Percentiles rank a stretch among this genome's conserved stretches.
Conservation (phyloP, 2,329 filamentous ascomycete species). For the Phoma herbarum region DNA sequence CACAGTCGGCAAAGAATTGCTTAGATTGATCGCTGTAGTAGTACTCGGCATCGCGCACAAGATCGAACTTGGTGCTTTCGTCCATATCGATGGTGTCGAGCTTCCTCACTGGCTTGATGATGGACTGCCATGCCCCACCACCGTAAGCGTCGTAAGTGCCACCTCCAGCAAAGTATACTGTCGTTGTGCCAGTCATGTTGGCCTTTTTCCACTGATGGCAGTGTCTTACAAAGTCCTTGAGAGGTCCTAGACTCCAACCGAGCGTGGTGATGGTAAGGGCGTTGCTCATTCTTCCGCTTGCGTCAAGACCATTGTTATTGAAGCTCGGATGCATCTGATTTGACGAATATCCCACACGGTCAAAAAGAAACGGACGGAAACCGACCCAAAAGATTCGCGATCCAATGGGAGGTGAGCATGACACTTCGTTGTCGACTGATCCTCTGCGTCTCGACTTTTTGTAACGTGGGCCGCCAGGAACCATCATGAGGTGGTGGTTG, state of each 20-base stretch:
- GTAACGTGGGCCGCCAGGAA: not conserved
- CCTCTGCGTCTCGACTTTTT: slow-evolving; percentile 4
- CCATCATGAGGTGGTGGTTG: not conserved
- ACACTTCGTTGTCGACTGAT: slow-evolving; percentile 4
- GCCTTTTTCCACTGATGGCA: slow-evolving; percentile 37
- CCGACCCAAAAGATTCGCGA: slow-evolving; percentile 42
- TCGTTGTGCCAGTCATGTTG: slow-evolving; percentile 35
- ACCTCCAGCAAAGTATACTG: slow-evolving; percentile 38
- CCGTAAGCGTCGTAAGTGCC: slow-evolving; percentile 12
- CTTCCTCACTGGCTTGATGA: slow-evolving; percentile 38
- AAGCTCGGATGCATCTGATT: not conserved
- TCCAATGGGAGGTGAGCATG: slow-evolving; percentile 19
- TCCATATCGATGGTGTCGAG: slow-evolving; percentile 47
- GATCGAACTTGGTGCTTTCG: slow-evolving; percentile 35
- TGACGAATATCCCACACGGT: slow-evolving; percentile 23
- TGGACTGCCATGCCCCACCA: slow-evolving; percentile 32
- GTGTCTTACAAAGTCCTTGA: slow-evolving; percentile 33
- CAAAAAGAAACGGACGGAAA: slow-evolving; percentile 40
- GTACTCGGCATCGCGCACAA: slow-evolving; percentile 48
- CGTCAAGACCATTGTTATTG: slow-evolving; percentile 7
- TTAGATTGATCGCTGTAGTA: slow-evolving; percentile 48
- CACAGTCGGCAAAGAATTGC: slow-evolving; percentile 48
- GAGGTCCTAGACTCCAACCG: slow-evolving; percentile 40
- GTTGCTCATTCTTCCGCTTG: slow-evolving; percentile 27
- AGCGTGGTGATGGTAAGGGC: slow-evolving; percentile 35